Evolutionary conservation across 805 yeast species (phyloP), one percentile per base, ranked within the genome.

Genomic region (Ogataea naganishii): DNA sequence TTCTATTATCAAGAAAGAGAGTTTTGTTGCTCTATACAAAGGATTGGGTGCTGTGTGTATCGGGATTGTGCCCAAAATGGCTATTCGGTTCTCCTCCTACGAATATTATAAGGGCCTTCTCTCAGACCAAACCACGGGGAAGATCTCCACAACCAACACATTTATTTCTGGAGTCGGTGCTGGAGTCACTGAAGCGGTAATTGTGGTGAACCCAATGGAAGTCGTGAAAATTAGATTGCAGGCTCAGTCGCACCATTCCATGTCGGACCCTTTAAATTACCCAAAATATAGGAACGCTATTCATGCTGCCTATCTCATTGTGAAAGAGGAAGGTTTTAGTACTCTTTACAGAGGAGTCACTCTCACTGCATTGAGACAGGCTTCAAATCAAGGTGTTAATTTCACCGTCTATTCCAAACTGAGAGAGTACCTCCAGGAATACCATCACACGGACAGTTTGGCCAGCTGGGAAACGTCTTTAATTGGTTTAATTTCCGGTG

Each of bases 31-130:
- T 4, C 69, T 89, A 16, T 89, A 89, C 64, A 88, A 89, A 56
- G 98, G 98, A 33, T 69, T 89, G 31, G 96, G 96, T 18, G 97
- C 98, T 14, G 98, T 89, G 35, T 83, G 86, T 36, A 82, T 89
- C 51, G 98, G 98, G 35, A 89, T 89, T 49, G 95, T 89, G 30
- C 98, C 98, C 34, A 89, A 89, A 56, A 89, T 89, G 98, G 97
- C 96, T 20, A 83, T 89, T 42, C 72, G 98, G 52, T 89, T 89
- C 64, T 80, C 95, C 24, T 82, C 96, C 4, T 89, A 86, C 54
- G 97, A 89, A 61, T 79, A 76, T 49, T 84, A 80, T 65, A 78
- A 94, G 59, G 66, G 76, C 9, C 55, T 74, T 34, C 66, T 89
- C 39, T 70, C 72, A 21, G 72, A 75, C 35, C 54, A 58, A 29